Evolutionary conservation across 768 basidiomycete species (phyloP), one percentile per base, ranked within the genome.

Genomic region (Leccinum truebloodii): DNA sequence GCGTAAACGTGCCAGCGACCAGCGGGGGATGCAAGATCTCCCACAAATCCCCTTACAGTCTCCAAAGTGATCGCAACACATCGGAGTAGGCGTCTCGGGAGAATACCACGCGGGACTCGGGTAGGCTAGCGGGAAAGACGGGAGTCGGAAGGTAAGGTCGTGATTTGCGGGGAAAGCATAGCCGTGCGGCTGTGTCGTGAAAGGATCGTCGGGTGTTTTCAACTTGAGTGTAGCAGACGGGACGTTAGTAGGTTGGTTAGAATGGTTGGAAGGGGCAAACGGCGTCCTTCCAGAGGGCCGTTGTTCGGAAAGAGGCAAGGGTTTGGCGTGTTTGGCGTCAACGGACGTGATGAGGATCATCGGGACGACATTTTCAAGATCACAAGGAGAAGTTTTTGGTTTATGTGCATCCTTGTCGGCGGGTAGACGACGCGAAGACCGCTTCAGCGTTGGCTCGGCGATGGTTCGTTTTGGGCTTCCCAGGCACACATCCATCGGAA

Each of bases 81-180:
- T 71, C 5, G 70, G 70, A 8, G 70, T 70, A 9, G 70, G 70
- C 28, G 70, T 72, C 35, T 71, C 70, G 0, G 68, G 70, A 4
- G 35, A 44, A 18, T 57, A 60, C 18, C 49, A 14, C 34, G 10
- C 4, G 5, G 57, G 34, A 7, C 32, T 35, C 39, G 48, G 22
- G 50, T 18, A 48, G 50, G 39, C 3, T 4, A 51, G 8, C 4
- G 67, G 63, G 16, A 62, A 56, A 7, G 64, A 35, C 4, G 70
- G 66, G 16, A 70, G 61, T 51, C 46, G 62, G 50, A 68, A 70
- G 8, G 57, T 37, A 34, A 52, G 57, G 52, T 53, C 34, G 24
- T 59, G 24, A 26, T 55, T 48, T 6, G 16, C n/a, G 5, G 60
- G 52, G 16, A 41, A 32, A 44, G 39, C 28, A 22, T 22, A 9